Base-by-base conservation (phyloP, 345 rosid genomes). In the Salix viminalis region DNA sequence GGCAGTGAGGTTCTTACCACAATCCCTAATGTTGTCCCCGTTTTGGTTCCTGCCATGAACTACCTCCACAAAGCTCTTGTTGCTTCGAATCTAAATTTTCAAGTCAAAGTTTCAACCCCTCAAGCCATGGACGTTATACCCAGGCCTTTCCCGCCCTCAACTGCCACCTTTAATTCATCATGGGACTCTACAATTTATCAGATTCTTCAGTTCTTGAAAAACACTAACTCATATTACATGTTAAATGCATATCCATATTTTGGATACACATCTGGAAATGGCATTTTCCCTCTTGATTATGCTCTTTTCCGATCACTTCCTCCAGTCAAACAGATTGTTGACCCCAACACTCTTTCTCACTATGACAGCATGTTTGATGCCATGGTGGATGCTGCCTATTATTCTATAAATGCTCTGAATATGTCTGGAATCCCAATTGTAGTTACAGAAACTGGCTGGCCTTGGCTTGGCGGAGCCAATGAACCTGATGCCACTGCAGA, bases 371-470 rank as follows among this genome's bases (percentile, higher is more conserved):
- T 96, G 99, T 92, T 94, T 82, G 99, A 94, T 74, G 95, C 99
- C 1, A 90, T 96, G 98, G 96, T 96, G 69, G 99, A 96, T 80
- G 99, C 99, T 69, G 80, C 98, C 52, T 96, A 92, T 84, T 96
- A 93, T 84, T 89, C 99, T 32, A 92, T 96, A 68, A 88, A 85
- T 37, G 92, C 90, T 65, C 32, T 87, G 71, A 89, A 90, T 65
- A 87, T 91, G 80, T 86, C 97, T 1, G 91, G 87, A 67, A 88
- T 96, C 62, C 92, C 94, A 0, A 83, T 96, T 72, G 87, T 89
- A 71, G 94, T 96, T 64, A 88, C 98, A 4, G 99, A 96, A 82
- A 88, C 97, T 2, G 99, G 99, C 44, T 96, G 99, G 99, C 99
- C 99, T 79, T 92, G 91, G 75, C 82, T 72, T n/a, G 98, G 99